Evolutionary conservation across 768 basidiomycete species (phyloP), one percentile per base, ranked within the genome.

Genomic region (Agrocybe pediades): DNA sequence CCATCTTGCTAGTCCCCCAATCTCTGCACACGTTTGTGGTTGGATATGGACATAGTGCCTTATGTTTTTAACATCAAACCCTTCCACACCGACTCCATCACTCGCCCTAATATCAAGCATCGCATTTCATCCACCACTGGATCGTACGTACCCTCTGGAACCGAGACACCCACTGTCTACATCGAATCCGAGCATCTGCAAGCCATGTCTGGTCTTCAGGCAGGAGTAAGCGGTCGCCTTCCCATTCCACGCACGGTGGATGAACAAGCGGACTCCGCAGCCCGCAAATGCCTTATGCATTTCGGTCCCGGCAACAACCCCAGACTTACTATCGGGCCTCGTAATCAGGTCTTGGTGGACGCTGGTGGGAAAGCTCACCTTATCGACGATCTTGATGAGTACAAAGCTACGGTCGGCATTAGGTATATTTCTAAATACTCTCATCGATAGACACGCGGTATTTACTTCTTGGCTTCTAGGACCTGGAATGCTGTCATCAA

Each of bases 291-390:
- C 62, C 70, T 92, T 67, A 87, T 92, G 88, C 83, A 87, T 70
- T 91, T 83, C 61, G 90, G 90, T 17, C 90, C 90, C 17, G 79
- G 78, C 61, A 92, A 92, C 73, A 92, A 90, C 69, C 91, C 91
- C 20, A 86, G 91, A 60, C 79, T 93, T 23, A 82, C 74, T 66
- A 92, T 93, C 64, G 91, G 87, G 5, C 80, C 88, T 42, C 86
- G 90, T 59, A 92, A 95, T 69, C 88, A 90, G 62, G 94, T 95
- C 60, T 82, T 85, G 47, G 94, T 95, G 45, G 94, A 95, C 65
- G 86, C 90, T 27, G 90, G 77, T 36, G 92, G 91, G 7, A 88
- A 90, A 70, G 91, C 95, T 56, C 88, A 90, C 65, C 80, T 96
- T 20, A 76, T 93, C 55, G 91, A 93, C 63, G 90, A 90, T 65